Evolutionary conservation across 768 basidiomycete genomes (phyloP), one percentile per base, ranked within the genome.

Genomic region (Naematelia aurantialba): DNA sequence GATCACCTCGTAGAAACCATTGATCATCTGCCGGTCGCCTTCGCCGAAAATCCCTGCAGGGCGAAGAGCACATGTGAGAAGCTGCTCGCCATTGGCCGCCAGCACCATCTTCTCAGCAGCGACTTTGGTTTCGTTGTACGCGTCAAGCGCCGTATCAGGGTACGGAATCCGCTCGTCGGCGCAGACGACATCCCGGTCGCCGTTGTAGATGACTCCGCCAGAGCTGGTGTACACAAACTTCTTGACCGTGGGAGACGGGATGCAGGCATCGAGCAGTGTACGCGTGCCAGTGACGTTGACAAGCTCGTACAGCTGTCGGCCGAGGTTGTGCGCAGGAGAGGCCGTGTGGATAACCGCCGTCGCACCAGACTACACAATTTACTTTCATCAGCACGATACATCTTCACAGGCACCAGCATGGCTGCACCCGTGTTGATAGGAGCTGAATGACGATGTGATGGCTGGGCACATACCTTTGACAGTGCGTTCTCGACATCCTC

Each of bases 21-120:
- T 78, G 78, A 93, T 85, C 63, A 84, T 82, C 76, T 96, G 92
- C 10, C 89, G 84, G 70, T 98, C 96, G 4, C 94, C 92, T 4
- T 92, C 91, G 13, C 96, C 96, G 69, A 97, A 98, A 68, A 98
- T 96, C 1, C 94, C 92, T 17, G 93, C 87, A 1, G 94, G 94
- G 39, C 96, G 81, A 45, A 98, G 78, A 13, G 92, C 89, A 47
- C 93, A 90, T 0, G 96, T 98, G 62, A 89, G 77, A 4, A 98
- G 80, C 21, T 83, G 84, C 68, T 87, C 84, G 3, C 88, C 89
- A 68, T 97, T 99, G 13, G 96, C 89, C 26, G 81, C 85, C 2
- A 99, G 80, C 5, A 97, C 87, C 34, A 88, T 80, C 31, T 83
- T 81, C 76, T 98, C 94, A 0, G 88, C 93, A 74, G 87, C 83